Evolutionary conservation across 2,329 filamentous ascomycete species (phyloP), one percentile per base, ranked within the genome.

Genomic region (Nothophoma quercina): DNA sequence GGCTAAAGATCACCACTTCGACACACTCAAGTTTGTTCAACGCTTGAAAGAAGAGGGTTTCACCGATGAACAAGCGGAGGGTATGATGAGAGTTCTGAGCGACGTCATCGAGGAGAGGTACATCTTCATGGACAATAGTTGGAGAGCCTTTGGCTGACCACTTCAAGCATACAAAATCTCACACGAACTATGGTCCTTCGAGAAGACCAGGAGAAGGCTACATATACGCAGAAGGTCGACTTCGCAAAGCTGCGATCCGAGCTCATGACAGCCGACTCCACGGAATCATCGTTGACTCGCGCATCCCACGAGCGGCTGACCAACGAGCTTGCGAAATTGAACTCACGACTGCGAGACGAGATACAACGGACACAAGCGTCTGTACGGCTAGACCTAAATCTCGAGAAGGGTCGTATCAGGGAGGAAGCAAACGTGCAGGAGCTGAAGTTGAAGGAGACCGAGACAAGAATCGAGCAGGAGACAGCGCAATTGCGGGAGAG

Each of bases 401-500:
- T 99, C 36, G 95, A 99, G 72, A 99, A 99, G 79, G 95, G 95
- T 12, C 85, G 95, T 58, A 99, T 98, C 63, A 83, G 95, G 57
- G 95, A 99, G 77, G 95, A 99, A 80, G 92, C 93, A 15, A 96
- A 96, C 62, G 89, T 90, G 51, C 95, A 98, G 78, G 95, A 99
- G 76, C 86, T 99, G 77, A 96, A 96, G 80, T 91, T 99, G 69
- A 97, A 96, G 80, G 95, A 99, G 83, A 98, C 95, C 10, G 95
- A 99, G 79, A 96, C 93, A 51, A 88, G 96, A 77, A 98, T 99
- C 68, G 95, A 99, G 80, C 93, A 98, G 78, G 95, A 98, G 80
- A 92, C 95, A 46, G 93, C 93, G 32, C 89, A 89, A 25, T 75
- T 99, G 70, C 82, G 91, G 62, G 95, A 98, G 80, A 88, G 96